Percentiles rank a stretch among this genome's conserved stretches.
Conservation (phyloP, 148 eudicot genomes). For the Nepenthes mirabilis region DNA sequence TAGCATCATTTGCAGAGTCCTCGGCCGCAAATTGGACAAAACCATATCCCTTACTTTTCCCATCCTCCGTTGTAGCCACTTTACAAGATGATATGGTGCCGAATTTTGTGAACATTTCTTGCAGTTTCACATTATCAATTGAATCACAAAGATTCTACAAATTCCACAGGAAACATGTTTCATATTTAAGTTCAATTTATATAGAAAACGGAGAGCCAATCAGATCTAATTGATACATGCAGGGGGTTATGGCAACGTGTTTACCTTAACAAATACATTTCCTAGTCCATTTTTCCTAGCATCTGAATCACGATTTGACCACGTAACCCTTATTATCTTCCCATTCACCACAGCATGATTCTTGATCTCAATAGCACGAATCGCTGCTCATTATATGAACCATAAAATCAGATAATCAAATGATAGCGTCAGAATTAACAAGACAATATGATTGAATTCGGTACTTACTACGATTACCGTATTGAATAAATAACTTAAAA, state of each 20-base stretch:
- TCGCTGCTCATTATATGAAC: conserved; percentile 16
- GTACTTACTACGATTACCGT: no score
- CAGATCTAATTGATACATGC: no score
- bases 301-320: conserved; percentile 52
- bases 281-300: conserved; percentile 48
- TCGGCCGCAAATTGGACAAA: conserved; percentile 61
- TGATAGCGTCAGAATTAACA: background rate
- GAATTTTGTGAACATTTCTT: conserved; percentile 46
- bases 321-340: conserved; percentile 36
- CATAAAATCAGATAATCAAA: background rate
- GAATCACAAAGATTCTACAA: conserved; percentile 52
- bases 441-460: no score
- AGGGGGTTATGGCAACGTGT: background rate
- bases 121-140: conserved; percentile 41
- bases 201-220: no score
- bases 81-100: conserved; percentile 60
- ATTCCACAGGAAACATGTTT: background rate
- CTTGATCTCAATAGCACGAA: conserved; percentile 39
- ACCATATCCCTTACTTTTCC: conserved; percentile 68
- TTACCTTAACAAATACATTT: conserved; percentile 53
- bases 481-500: no score
- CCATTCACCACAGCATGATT: conserved; percentile 34
- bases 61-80: conserved; percentile 54
- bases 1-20: conserved; percentile 53
- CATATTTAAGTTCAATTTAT: no score